These are phyloP conservation scores for Pseudopediastrum boryanum DNA, from an alignment of 139 green algal species.

Conservation along the genomic window DNA sequence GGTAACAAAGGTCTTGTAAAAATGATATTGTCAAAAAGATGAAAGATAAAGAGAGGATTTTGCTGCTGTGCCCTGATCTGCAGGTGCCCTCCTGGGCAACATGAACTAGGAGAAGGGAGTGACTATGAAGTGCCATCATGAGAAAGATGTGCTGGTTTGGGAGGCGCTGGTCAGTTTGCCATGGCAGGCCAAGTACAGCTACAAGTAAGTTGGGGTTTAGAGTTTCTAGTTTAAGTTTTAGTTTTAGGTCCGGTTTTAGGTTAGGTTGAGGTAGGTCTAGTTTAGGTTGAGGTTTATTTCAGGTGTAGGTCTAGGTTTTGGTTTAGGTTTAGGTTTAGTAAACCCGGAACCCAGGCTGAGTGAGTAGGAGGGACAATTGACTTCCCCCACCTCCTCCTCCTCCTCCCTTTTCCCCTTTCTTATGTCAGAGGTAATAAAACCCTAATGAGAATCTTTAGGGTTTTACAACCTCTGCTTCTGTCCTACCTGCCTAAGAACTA, in stretches of 20 bases:
- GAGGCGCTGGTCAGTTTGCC: slow-evolving; percentile 63
- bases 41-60: too few species aligned
- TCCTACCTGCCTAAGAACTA: too few species aligned
- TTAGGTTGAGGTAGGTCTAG: neutral
- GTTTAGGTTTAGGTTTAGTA: too few species aligned
- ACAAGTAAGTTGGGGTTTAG: slow-evolving; percentile 50
- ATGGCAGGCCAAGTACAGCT: slow-evolving; percentile 52
- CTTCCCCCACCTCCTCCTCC: neutral
- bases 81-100: slow-evolving; percentile 49
- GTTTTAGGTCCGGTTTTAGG: neutral
- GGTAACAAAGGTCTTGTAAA: too few species aligned
- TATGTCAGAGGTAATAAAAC: neutral
- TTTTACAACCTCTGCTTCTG: too few species aligned
- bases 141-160: slow-evolving; percentile 70
- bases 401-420: neutral
- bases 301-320: neutral
- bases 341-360: neutral
- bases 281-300: neutral
- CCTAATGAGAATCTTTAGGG: too few species aligned
- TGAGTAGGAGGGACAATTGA: neutral
- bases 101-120: slow-evolving; percentile 40
- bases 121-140: slow-evolving; percentile 61
- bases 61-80: too few species aligned
- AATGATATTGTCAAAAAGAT: too few species aligned
- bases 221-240: neutral